Evolutionary conservation across 805 yeast species (phyloP).

Genomic region (Candida boleticola): DNA sequence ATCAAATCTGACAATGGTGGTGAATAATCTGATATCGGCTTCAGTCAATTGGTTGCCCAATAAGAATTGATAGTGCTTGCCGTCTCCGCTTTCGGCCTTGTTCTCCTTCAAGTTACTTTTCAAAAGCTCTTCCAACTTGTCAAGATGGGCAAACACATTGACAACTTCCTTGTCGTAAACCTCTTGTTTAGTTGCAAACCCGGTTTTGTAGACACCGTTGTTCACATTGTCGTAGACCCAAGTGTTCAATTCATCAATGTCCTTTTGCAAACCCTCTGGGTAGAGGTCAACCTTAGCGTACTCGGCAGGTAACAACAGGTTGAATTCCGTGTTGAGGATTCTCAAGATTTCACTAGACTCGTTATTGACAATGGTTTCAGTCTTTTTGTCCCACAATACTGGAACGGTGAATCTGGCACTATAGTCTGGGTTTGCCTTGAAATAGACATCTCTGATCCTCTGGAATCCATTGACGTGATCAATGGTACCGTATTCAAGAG

Average conservation of each 20-base stretch:
- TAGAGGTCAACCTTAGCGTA: slow-evolving; percentile 56
- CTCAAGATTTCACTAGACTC: slow-evolving; percentile 89
- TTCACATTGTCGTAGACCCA: slow-evolving; percentile 86
- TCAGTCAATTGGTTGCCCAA: slow-evolving; percentile 74
- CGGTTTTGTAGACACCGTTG: slow-evolving; percentile 91
- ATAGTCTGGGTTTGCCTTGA: slow-evolving; percentile 71
- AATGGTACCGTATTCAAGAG: slow-evolving; percentile 38
- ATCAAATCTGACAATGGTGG: slow-evolving; percentile 89
- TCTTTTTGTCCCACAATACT: slow-evolving; percentile 85
- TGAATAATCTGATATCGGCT: slow-evolving; percentile 83
- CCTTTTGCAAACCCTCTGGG: slow-evolving; percentile 50
- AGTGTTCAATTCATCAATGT: slow-evolving; percentile 74
- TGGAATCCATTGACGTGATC: slow-evolving; percentile 53
- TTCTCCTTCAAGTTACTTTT: slow-evolving; percentile 36
- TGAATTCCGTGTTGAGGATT: slow-evolving; percentile 75
- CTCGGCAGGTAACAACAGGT: slow-evolving; percentile 49
- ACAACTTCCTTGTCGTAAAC: slow-evolving; percentile 70
- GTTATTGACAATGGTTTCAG: slow-evolving; percentile 81
- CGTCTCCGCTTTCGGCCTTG: slow-evolving; percentile 7
- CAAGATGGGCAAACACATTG: slow-evolving; percentile 63
- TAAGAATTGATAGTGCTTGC: slow-evolving; percentile 34
- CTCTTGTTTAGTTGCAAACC: slow-evolving; percentile 83
- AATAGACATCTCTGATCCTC: slow-evolving; percentile 70
- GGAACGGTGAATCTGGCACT: slow-evolving; percentile 89
- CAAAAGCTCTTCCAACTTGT: slow-evolving; percentile 64